Evolutionary conservation across 495 filamentous ascomycete species (phyloP), one percentile per base, ranked within the genome.

Genomic region (Aspergillus heteromorphus): DNA sequence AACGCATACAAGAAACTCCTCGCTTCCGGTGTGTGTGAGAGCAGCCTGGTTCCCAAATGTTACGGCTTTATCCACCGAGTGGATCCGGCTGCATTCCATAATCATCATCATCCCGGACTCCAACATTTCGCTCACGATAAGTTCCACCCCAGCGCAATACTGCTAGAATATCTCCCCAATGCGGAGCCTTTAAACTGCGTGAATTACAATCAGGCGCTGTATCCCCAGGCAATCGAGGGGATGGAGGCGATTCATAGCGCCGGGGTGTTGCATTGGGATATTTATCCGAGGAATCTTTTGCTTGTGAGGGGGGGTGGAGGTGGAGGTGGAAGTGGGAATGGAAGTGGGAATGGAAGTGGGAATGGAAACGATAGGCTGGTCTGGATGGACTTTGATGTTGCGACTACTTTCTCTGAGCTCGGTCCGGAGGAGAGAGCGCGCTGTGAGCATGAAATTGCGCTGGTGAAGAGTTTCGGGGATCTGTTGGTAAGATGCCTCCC

Each of bases 311-410:
- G 29, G 27, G n/a, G n/a, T n/a, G n/a, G n/a, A n/a, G n/a, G n/a
- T n/a, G n/a, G n/a, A n/a, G n/a, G n/a, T n/a, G n/a, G n/a, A n/a
- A n/a, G n/a, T n/a, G n/a, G n/a, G n/a, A n/a, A n/a, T n/a, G n/a
- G n/a, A n/a, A n/a, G n/a, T n/a, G n/a, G n/a, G n/a, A n/a, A n/a
- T n/a, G n/a, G n/a, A n/a, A n/a, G n/a, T n/a, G n/a, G n/a, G n/a
- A n/a, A n/a, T 54, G 56, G 53, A 40, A 36, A 48, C 2, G 49
- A 41, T 13, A 58, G 52, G 45, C 30, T 66, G 38, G 59, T 66
- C 0, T 65, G 62, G 63, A 34, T 64, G 51, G 60, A 63, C 43
- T 68, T 68, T 57, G 60, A 68, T 61, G 55, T 65, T 56, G 58
- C 61, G 21, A 63, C 40, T 16, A 61, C 57, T 17, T 67, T 66